phyloP scores from a whole-genome alignment of 2,329 filamentous ascomycete species.

The Leptodontidium sp. region DNA sequence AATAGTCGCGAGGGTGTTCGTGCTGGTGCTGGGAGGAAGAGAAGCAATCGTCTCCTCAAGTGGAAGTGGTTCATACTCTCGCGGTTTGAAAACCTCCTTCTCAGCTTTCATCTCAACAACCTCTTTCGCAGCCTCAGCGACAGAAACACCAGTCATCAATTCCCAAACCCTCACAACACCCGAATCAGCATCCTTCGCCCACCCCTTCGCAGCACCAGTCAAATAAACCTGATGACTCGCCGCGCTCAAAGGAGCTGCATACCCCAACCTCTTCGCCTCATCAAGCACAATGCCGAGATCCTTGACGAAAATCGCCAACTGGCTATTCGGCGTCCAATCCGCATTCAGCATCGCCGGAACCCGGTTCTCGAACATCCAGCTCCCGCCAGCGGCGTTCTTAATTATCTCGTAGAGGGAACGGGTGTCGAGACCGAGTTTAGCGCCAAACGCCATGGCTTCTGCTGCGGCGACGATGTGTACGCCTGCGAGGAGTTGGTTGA shows the following conservation, averaged over 20 bases:
- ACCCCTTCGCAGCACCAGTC: conserved; percentile 45
- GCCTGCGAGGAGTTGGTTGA: conserved; percentile 67
- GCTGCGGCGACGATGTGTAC: conserved; percentile 63
- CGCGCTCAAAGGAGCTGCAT: conserved; percentile 47
- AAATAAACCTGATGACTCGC: conserved; percentile 47
- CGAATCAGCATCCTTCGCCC: conserved; percentile 46
- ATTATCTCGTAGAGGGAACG: conserved; percentile 56
- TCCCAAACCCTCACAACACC: conserved; percentile 52
- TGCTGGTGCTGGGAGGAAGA: conserved; percentile 20
- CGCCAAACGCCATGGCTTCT: conserved; percentile 65
- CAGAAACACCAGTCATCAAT: conserved; percentile 31
- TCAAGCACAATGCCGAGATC: conserved; percentile 46
- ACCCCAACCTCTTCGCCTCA: conserved; percentile 42
- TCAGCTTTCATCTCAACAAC: not conserved
- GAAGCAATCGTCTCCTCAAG: conserved; percentile 25
- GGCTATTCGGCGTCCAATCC: conserved; percentile 47
- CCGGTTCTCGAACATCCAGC: conserved; percentile 51
- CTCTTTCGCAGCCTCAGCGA: conserved; percentile 24
- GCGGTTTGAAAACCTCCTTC: conserved; percentile 16
- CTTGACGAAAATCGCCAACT: conserved; percentile 50
- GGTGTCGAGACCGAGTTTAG: conserved; percentile 60
- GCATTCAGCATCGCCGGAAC: conserved; percentile 49
- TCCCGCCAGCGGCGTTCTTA: conserved; percentile 48
- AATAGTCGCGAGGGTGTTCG: conserved; percentile 24
- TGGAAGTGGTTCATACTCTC: conserved; percentile 26